Percentiles rank a stretch among this genome's conserved stretches.
Evolutionary conservation across 2,329 filamentous ascomycete species (phyloP).

Genomic region (Epichloe brachyelytri): DNA sequence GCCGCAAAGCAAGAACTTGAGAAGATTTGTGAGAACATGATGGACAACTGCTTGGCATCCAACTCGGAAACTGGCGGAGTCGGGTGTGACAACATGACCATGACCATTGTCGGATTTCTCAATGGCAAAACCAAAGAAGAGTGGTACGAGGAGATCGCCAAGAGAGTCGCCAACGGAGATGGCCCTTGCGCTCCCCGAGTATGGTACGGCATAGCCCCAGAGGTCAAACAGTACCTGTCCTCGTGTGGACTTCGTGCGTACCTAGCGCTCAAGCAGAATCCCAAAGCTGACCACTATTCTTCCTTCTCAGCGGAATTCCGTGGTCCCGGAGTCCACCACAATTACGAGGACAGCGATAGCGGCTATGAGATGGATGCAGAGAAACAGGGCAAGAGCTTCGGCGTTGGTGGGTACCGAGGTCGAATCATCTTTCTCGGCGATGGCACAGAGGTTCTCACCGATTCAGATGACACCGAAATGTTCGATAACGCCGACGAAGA

Average conservation of each 20-base stretch:
- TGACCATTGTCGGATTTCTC: conserved; percentile 80
- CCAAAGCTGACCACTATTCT: conserved; percentile 15
- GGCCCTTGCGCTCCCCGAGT: conserved; percentile 98
- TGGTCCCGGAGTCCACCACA: conserved; percentile 68
- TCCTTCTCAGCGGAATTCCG: conserved; percentile 60
- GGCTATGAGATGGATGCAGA: conserved; percentile 66
- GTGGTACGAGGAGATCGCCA: conserved; percentile 95
- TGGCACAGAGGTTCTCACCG: conserved; percentile 82
- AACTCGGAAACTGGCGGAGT: conserved; percentile 97
- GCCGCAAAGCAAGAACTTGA: conserved; percentile 90
- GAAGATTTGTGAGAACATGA: conserved; percentile 99
- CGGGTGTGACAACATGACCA: conserved; percentile 99
- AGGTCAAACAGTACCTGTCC: conserved; percentile 3
- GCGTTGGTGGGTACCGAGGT: conserved; percentile 59
- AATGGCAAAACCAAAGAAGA: conserved; percentile 89
- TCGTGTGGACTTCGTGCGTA: conserved; percentile 9
- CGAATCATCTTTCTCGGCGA: conserved; percentile 92
- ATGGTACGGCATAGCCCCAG: conserved; percentile 62
- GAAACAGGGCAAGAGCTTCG: conserved; percentile 48
- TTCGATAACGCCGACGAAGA: conserved; percentile 81
- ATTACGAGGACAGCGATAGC: conserved; percentile 68
- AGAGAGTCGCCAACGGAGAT: conserved; percentile 89
- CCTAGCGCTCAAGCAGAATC: background rate
- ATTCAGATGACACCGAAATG: conserved; percentile 84
- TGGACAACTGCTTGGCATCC: conserved; percentile 97